phyloP scores from a whole-genome alignment of 768 basidiomycete genomes.

The Sporobolomyces phaffii region DNA sequence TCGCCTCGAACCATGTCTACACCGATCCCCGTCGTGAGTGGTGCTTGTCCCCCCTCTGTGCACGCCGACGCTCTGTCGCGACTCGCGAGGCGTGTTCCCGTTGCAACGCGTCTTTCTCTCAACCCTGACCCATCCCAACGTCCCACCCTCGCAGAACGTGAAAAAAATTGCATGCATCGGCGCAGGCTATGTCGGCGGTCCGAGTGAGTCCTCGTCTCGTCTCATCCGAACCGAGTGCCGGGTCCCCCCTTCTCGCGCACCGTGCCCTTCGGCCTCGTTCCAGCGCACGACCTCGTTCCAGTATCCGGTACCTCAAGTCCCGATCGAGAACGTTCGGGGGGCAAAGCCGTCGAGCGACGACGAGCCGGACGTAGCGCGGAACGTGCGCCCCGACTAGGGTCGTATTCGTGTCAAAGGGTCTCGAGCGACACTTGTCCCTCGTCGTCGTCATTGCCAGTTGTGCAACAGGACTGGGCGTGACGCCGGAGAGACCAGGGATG shows the following conservation, averaged over 20 bases:
- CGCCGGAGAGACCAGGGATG: no score
- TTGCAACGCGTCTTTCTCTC: not conserved
- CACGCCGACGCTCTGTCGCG: not conserved
- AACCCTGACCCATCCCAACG: not conserved
- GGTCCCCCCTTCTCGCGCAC: no score
- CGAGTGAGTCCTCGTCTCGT: slow-evolving; percentile 33
- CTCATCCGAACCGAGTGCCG: not conserved
- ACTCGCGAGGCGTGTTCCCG: no score
- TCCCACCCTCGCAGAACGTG: slow-evolving; percentile 24
- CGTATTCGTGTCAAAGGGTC: no score
- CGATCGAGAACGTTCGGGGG: not conserved
- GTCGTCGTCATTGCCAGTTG: no score
- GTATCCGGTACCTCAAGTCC: no score
- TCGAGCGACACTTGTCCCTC: no score
- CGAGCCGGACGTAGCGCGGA: not conserved
- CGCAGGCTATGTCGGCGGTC: slow-evolving; percentile 42
- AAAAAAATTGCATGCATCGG: slow-evolving; percentile 44
- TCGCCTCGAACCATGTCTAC: slow-evolving; percentile 8
- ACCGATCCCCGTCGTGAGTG: slow-evolving; percentile 15
- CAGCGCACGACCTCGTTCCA: no score
- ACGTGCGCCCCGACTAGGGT: no score
- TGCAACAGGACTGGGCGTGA: no score
- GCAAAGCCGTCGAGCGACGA: no score
- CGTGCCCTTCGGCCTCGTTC: no score
- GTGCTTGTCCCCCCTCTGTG: not conserved